These are phyloP conservation scores for Verbascum thapsus DNA, from an alignment of 257 asterid genomes.

Conservation along the genomic window DNA sequence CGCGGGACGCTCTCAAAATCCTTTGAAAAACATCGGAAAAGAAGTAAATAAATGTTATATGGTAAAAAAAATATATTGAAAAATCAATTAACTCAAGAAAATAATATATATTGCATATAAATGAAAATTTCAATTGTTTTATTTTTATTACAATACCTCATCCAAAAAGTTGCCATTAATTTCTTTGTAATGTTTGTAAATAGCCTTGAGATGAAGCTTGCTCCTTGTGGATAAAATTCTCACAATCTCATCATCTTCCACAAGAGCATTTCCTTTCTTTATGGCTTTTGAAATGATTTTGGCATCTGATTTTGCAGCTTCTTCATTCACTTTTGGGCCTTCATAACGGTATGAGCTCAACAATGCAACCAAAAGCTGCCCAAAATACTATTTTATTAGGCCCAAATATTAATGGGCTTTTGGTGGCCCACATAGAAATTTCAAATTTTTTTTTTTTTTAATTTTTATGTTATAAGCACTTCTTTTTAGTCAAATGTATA, in stretches of 20 bases:
- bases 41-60: too few species aligned
- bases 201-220: conserved; percentile 44
- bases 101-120: too few species aligned
- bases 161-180: conserved; percentile 44
- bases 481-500: too few species aligned
- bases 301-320: not conserved
- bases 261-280: conserved; percentile 22
- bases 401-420: too few species aligned
- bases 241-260: conserved; percentile 45
- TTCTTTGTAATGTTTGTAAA: conserved; percentile 49
- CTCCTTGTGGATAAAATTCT: conserved; percentile 50
- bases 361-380: conserved; percentile 56
- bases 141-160: conserved; percentile 36
- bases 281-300: conserved; percentile 20
- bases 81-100: too few species aligned
- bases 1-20: too few species aligned
- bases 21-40: too few species aligned
- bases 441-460: too few species aligned
- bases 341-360: conserved; percentile 20
- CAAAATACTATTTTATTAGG: not conserved
- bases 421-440: too few species aligned
- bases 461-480: too few species aligned
- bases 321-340: not conserved
- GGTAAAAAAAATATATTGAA: too few species aligned
- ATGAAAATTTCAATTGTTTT: not conserved